Evolutionary conservation across 345 rosid species (phyloP).

Genomic region (Mercurialis annua): DNA sequence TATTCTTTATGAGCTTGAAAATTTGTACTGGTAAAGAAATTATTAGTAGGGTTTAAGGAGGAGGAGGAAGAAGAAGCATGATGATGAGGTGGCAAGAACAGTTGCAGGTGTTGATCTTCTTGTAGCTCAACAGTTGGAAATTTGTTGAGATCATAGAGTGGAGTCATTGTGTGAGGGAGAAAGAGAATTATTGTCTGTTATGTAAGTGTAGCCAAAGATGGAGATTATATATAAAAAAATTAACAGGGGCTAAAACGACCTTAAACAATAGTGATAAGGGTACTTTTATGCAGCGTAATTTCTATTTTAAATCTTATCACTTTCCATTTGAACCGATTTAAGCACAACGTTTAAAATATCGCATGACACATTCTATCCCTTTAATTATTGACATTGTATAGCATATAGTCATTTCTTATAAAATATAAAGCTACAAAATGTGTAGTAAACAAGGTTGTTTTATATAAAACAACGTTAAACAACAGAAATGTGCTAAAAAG

Average conservation of each 20-base stretch:
- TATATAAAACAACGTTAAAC: no score
- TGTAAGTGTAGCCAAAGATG: conserved; percentile 14
- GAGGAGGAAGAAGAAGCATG: conserved; percentile 18
- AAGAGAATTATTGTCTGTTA: not conserved
- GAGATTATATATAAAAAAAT: not conserved
- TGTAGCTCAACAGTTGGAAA: conserved; percentile 25
- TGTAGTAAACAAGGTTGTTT: no score
- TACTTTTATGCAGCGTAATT: conserved; percentile 2
- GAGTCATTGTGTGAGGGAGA: conserved; percentile 27
- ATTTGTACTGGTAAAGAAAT: conserved; percentile 4
- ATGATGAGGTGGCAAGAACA: conserved; percentile 29
- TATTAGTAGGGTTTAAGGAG: conserved; percentile 15
- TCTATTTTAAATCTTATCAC: no score
- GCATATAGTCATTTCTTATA: no score
- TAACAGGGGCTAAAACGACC: not conserved
- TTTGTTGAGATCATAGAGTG: conserved; percentile 29
- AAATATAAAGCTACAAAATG: no score
- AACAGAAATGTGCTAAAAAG: no score
- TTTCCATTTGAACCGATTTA: no score
- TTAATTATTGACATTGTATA: no score
- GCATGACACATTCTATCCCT: no score
- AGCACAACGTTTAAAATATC: no score
- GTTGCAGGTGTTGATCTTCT: conserved; percentile 34
- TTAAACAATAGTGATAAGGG: conserved; percentile 3
- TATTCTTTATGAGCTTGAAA: conserved; percentile 16